phyloP scores from a whole-genome alignment of 2,329 filamentous ascomycete species.

The Exserohilum turcica region DNA sequence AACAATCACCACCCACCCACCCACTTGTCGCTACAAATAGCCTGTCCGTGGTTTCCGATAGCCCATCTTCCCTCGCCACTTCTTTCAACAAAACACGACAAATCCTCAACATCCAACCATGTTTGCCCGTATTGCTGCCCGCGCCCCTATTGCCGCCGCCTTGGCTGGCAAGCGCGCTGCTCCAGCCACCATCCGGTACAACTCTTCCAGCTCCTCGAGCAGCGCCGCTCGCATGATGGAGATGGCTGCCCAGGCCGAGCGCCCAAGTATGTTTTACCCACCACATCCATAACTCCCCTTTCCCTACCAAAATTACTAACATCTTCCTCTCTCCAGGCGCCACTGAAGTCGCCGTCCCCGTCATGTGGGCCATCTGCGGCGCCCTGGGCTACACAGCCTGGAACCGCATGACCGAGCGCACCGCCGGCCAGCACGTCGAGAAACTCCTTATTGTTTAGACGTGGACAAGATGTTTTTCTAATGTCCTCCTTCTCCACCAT shows the following conservation, averaged over 20 bases:
- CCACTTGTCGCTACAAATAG: conserved; percentile 2
- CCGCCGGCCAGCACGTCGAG: conserved; percentile 34
- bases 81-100: not conserved
- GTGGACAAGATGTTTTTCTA: too few species aligned
- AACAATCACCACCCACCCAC: not conserved
- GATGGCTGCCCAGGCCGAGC: conserved; percentile 39
- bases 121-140: conserved; percentile 26
- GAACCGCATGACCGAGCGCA: conserved; percentile 37
- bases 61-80: not conserved
- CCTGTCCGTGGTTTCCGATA: too few species aligned
- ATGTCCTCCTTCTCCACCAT: too few species aligned
- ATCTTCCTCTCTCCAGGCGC: conserved; percentile 13
- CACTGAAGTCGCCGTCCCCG: conserved; percentile 38
- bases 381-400: conserved; percentile 35
- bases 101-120: conserved; percentile 8
- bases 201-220: conserved; percentile 34
- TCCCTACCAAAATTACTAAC: not conserved
- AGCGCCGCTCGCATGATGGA: conserved; percentile 35
- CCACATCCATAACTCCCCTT: not conserved
- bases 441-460: conserved; percentile 34
- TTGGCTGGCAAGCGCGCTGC: conserved; percentile 27
- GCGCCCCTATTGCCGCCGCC: conserved; percentile 31
- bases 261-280: conserved; percentile 31
- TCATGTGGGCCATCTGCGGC: conserved; percentile 40
- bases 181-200: conserved; percentile 35